Conservation (phyloP, 2,329 filamentous ascomycete genomes). For the Pseudomassariella vexata region DNA sequence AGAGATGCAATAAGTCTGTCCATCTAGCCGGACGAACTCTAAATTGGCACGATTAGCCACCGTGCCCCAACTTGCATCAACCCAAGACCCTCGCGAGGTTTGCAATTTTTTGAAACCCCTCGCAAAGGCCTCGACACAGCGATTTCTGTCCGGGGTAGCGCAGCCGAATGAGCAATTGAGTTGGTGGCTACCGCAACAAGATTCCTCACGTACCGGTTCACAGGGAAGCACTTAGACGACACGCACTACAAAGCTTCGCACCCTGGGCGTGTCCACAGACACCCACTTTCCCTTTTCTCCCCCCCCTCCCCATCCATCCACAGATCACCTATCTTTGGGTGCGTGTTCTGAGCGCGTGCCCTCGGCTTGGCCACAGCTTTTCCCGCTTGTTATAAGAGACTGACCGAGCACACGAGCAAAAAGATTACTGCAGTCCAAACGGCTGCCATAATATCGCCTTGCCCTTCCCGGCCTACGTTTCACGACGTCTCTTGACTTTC, state of each 20-base stretch:
- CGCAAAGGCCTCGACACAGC: constrained; percentile 1
- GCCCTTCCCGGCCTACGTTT: constrained; percentile 10
- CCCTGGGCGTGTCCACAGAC: too few relatives aligned
- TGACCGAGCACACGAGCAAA: too few relatives aligned
- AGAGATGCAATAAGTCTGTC: too few relatives aligned
- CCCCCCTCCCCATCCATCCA: too few relatives aligned
- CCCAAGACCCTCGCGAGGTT: neutral
- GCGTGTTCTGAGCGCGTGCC: too few relatives aligned
- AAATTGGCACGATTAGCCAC: constrained; percentile 2
- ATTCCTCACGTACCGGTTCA: neutral
- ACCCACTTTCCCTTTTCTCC: too few relatives aligned
- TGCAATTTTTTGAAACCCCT: constrained; percentile 3
- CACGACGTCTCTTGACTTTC: constrained; percentile 10
- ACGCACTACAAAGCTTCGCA: too few relatives aligned
- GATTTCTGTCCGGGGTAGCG: constrained; percentile 1
- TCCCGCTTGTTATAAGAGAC: too few relatives aligned
- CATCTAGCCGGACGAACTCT: constrained; percentile 4
- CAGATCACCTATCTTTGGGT: too few relatives aligned
- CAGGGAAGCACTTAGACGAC: too few relatives aligned
- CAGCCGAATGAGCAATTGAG: constrained; percentile 2
- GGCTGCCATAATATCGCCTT: neutral
- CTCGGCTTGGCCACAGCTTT: too few relatives aligned
- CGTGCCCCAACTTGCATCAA: constrained; percentile 1
- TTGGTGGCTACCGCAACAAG: neutral
- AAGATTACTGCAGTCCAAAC: too few relatives aligned